phyloP scores from a whole-genome alignment of 345 rosid species.

The Heritiera fomes region DNA sequence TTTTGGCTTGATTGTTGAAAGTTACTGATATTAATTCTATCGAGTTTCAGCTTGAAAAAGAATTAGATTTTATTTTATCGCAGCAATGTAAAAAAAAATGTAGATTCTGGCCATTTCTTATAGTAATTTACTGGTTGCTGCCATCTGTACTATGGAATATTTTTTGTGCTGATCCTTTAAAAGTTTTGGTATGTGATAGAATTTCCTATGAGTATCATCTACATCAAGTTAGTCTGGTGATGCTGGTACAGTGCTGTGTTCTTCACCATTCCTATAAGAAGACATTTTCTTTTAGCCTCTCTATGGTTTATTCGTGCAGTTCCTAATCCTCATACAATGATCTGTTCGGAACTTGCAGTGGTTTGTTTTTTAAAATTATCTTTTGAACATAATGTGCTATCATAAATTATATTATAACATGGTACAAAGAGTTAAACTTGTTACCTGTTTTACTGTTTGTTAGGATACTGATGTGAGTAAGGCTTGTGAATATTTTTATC shows the following conservation, averaged over 20 bases:
- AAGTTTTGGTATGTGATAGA: not conserved
- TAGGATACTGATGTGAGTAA: not conserved
- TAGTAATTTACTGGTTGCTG: not conserved
- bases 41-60: not conserved
- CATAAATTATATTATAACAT: not conserved
- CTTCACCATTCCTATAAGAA: not conserved
- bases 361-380: not conserved
- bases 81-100: not conserved
- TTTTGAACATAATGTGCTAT: not conserved
- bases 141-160: not conserved
- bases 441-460: not conserved
- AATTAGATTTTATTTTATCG: not conserved
- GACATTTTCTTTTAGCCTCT: not conserved
- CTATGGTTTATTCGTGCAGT: not conserved
- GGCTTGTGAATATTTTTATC: not conserved
- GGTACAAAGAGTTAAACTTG: not conserved
- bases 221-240: not conserved
- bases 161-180: not conserved
- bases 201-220: constrained; percentile 1
- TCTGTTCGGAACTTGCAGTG: not conserved
- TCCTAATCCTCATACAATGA: not conserved
- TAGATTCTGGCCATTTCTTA: not conserved
- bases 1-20: constrained; percentile 20
- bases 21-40: not conserved
- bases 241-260: not conserved